phyloP scores from a whole-genome alignment of 1,284 basidiomycete species.

The Melampsora larici-populina region DNA sequence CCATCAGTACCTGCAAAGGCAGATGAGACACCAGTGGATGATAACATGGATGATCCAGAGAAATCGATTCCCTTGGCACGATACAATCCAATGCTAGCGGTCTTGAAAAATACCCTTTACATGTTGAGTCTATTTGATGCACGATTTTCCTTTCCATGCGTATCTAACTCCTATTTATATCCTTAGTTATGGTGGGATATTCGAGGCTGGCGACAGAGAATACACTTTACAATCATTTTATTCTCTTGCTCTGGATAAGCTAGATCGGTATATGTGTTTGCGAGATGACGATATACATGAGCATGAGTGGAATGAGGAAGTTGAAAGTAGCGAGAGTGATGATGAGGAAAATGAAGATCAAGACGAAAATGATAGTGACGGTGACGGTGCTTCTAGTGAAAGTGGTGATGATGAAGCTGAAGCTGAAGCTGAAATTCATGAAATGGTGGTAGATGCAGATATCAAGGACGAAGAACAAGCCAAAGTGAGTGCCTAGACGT shows the following conservation, averaged over 20 bases:
- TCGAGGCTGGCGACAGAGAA: constrained; percentile 72
- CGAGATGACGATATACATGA: constrained; percentile 65
- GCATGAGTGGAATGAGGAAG: constrained; percentile 55
- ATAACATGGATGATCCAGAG: constrained; percentile 66
- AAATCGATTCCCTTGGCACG: constrained; percentile 68
- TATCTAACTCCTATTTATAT: neutral
- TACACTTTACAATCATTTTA: constrained; percentile 83
- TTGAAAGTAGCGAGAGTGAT: constrained; percentile 50
- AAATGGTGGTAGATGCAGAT: neutral
- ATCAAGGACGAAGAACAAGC: neutral
- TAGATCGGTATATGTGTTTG: constrained; percentile 70
- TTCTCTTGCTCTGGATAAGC: constrained; percentile 70
- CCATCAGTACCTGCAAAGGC: neutral
- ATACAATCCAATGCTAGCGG: constrained; percentile 89
- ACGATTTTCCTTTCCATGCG: neutral
- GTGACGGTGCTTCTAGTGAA: constrained; percentile 56
- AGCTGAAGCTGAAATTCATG: neutral
- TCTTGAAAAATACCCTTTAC: constrained; percentile 78
- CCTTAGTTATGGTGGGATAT: constrained; percentile 66
- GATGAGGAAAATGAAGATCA: constrained; percentile 46
- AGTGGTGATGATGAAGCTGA: constrained; percentile 57
- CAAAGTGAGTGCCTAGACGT: constrained; percentile 49
- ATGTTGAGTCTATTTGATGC: constrained; percentile 58
- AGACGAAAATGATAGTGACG: constrained; percentile 55
- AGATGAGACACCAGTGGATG: constrained; percentile 39